These are phyloP conservation scores for Anthracocystis setariae DNA, from an alignment of 1,284 basidiomycete species.

Conservation along the genomic window DNA sequence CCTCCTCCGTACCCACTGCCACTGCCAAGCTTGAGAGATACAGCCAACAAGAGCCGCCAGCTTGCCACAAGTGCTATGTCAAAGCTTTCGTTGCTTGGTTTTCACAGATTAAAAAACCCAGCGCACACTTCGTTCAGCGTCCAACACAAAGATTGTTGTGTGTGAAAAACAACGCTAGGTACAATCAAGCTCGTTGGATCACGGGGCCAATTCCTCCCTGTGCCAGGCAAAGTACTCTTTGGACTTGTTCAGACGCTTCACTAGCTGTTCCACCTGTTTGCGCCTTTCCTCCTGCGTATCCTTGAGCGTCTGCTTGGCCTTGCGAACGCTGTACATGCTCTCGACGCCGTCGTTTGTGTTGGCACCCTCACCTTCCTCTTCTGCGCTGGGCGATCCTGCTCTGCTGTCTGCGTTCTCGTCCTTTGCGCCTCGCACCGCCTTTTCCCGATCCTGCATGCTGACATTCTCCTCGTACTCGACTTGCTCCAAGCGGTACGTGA, in stretches of 20 bases:
- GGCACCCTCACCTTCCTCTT: not conserved
- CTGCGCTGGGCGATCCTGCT: not conserved
- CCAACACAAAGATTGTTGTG: no score
- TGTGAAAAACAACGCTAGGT: no score
- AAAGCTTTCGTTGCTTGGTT: no score
- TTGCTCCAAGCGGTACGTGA: constrained; percentile 30
- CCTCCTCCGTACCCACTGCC: no score
- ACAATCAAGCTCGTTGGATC: not conserved
- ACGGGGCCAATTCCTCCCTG: constrained; percentile 37
- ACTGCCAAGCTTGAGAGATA: no score
- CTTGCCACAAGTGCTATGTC: no score
- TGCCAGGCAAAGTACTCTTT: constrained; percentile 56
- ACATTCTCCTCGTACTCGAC: constrained; percentile 46
- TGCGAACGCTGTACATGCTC: constrained; percentile 37
- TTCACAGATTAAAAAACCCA: no score
- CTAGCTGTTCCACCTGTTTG: constrained; percentile 31
- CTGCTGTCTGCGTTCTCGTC: constrained; percentile 1
- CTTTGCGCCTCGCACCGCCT: constrained; percentile 10
- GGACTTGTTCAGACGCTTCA: constrained; percentile 28
- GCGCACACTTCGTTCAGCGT: no score
- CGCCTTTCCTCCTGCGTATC: constrained; percentile 44
- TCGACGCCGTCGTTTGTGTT: constrained; percentile 3
- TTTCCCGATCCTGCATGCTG: constrained; percentile 37
- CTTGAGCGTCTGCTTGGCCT: constrained; percentile 46
- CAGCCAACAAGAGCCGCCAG: no score